Evolutionary conservation across 2,329 filamentous ascomycete species (phyloP).

Genomic region (Cytospora piceicola): DNA sequence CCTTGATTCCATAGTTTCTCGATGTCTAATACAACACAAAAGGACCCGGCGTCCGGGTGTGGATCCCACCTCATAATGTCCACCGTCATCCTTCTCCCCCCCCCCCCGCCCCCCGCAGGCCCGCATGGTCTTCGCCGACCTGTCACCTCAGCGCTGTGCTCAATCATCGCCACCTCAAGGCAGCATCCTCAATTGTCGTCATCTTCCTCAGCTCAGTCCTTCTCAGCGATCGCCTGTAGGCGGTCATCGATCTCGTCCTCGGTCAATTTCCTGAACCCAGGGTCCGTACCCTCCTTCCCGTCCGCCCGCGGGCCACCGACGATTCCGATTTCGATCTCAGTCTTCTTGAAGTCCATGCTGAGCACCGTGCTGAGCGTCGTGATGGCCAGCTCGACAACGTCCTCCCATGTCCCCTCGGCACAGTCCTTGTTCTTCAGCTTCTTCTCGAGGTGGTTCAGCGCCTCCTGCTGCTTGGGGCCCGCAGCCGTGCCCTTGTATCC

Average conservation of each 20-base stretch:
- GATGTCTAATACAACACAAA: constrained; percentile 27
- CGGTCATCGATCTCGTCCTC: constrained; percentile 99
- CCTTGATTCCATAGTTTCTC: constrained; percentile 22
- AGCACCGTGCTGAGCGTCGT: constrained; percentile 93
- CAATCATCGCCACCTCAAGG: constrained; percentile 12
- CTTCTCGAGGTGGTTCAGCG: constrained; percentile 98
- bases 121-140: constrained; percentile 4
- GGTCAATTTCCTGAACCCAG: constrained; percentile 83
- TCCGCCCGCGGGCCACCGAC: constrained; percentile 85
- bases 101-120: too few relatives aligned
- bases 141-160: constrained; percentile 6
- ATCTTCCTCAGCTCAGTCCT: constrained; percentile 70
- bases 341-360: constrained; percentile 99
- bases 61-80: not conserved
- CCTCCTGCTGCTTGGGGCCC: constrained; percentile 97
- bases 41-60: constrained; percentile 1
- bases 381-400: constrained; percentile 96
- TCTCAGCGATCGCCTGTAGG: constrained; percentile 97
- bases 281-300: constrained; percentile 79
- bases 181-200: not conserved
- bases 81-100: constrained; percentile 5
- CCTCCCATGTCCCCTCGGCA: constrained; percentile 91
- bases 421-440: constrained; percentile 99
- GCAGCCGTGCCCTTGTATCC: constrained; percentile 98
- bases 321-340: constrained; percentile 96